A percentile compares a stretch with the other conserved stretches of the same genome.
Evolutionary conservation across 805 yeast species (phyloP).

Genomic region (Wickerhamomyces chambardii): DNA sequence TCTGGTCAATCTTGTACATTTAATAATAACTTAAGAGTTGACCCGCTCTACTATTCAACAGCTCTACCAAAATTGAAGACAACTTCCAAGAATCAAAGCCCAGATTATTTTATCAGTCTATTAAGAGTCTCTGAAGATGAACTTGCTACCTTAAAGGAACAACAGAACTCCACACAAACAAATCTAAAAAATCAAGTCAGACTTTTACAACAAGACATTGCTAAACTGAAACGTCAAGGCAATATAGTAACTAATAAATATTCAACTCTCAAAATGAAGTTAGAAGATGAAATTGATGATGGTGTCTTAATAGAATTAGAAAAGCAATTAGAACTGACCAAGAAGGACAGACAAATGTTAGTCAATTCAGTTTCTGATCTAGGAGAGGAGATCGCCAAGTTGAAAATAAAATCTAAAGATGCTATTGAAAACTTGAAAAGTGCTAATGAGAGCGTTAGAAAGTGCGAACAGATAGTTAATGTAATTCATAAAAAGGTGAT

Average conservation of each 20-base stretch:
- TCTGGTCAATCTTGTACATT: constrained; percentile 37
- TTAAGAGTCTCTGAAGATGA: not conserved
- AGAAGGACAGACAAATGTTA: constrained; percentile 3
- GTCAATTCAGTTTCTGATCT: constrained; percentile 17
- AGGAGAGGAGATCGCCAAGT: not conserved
- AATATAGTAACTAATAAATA: constrained; percentile 19
- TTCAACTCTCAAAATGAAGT: constrained; percentile 22
- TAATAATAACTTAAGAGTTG: constrained; percentile 30
- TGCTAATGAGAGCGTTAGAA: constrained; percentile 11
- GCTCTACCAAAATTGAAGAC: constrained; percentile 6
- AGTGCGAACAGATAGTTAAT: constrained; percentile 7
- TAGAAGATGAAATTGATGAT: constrained; percentile 36
- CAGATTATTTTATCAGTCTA: not conserved
- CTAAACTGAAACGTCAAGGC: constrained; percentile 7
- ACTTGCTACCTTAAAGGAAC: constrained; percentile 5
- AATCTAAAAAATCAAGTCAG: too few species aligned
- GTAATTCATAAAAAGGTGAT: constrained; percentile 18
- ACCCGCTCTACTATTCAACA: constrained; percentile 38
- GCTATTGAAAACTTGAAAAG: constrained; percentile 13
- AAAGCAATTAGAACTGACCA: not conserved
- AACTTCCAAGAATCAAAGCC: not conserved
- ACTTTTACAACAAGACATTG: constrained; percentile 10
- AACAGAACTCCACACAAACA: constrained; percentile 10
- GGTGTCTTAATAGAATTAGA: not conserved
- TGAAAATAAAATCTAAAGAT: not conserved